A percentile compares a stretch with the other conserved stretches of the same genome.
Evolutionary conservation across 495 filamentous ascomycete species (phyloP).

Genomic region (Parathielavia hyrcaniae): DNA sequence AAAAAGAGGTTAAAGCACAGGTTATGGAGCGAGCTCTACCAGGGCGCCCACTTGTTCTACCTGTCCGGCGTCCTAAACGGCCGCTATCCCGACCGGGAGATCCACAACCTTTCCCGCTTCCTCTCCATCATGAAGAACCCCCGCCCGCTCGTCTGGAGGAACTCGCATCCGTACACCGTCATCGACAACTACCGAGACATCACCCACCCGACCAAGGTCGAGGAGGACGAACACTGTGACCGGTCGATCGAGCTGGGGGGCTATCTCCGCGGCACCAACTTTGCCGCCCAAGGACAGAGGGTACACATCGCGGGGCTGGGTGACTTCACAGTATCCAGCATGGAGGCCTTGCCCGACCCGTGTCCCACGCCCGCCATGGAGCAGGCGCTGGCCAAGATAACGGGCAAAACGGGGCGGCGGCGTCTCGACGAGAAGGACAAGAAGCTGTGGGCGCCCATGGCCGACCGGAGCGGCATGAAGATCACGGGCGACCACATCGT

Average conservation of each 20-base stretch:
- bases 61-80: conserved; percentile 93
- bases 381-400: conserved; percentile 70
- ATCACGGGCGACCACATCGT: conserved; percentile 55
- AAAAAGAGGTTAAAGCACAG: conserved; percentile 95
- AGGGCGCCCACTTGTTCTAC: conserved; percentile 95
- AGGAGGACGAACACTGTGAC: conserved; percentile 82
- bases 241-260: conserved; percentile 86
- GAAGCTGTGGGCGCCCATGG: conserved; percentile 93
- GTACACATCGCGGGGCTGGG: conserved; percentile 92
- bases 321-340: conserved; percentile 76
- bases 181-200: conserved; percentile 92
- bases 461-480: conserved; percentile 85
- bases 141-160: conserved; percentile 90
- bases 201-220: conserved; percentile 83
- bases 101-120: conserved; percentile 91
- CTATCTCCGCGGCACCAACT: conserved; percentile 93
- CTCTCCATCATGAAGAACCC: conserved; percentile 99
- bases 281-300: conserved; percentile 75
- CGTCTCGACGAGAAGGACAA: conserved; percentile 93
- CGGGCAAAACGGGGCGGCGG: conserved; percentile 68
- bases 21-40: conserved; percentile 94
- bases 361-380: conserved; percentile 91
- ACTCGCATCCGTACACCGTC: conserved; percentile 87
- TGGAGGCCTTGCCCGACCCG: conserved; percentile 85
- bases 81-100: conserved; percentile 90